A percentile compares a stretch with the other conserved stretches of the same genome.
Evolutionary conservation across 139 green algal species (phyloP).

Genomic region (Astrephomene gubernaculifera): DNA sequence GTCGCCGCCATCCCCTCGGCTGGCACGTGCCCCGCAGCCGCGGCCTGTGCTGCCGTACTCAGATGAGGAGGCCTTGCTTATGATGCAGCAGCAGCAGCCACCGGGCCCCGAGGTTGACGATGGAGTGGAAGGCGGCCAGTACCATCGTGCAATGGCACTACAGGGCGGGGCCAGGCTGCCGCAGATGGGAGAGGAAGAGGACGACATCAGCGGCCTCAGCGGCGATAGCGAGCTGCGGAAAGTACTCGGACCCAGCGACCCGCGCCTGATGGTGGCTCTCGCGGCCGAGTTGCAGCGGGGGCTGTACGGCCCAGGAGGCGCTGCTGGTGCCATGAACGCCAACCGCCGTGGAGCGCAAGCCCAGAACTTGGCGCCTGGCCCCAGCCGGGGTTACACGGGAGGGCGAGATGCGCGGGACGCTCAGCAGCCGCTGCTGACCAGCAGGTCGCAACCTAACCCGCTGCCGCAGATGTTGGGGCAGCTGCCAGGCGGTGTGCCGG

Average conservation of each 20-base stretch:
- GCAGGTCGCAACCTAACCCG: neutral
- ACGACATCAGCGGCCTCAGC: neutral
- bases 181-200: neutral
- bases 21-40: neutral
- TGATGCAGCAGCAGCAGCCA: neutral
- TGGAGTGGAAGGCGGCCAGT: neutral
- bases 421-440: neutral
- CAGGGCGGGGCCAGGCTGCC: neutral
- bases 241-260: neutral
- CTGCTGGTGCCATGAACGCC: neutral
- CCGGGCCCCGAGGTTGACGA: neutral
- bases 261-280: constrained; percentile 1
- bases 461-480: neutral
- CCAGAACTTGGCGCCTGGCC: neutral
- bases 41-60: neutral
- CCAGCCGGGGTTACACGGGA: neutral
- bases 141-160: neutral
- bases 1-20: neutral
- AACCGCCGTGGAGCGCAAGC: neutral
- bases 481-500: neutral
- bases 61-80: neutral
- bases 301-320: neutral
- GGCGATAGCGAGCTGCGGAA: constrained; percentile 11
- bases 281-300: constrained; percentile 19
- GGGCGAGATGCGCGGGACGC: neutral